Evolutionary conservation across 179 eudicot genomes (phyloP), one percentile per base, ranked within the genome.

Genomic region (Patellifolia procumbens): DNA sequence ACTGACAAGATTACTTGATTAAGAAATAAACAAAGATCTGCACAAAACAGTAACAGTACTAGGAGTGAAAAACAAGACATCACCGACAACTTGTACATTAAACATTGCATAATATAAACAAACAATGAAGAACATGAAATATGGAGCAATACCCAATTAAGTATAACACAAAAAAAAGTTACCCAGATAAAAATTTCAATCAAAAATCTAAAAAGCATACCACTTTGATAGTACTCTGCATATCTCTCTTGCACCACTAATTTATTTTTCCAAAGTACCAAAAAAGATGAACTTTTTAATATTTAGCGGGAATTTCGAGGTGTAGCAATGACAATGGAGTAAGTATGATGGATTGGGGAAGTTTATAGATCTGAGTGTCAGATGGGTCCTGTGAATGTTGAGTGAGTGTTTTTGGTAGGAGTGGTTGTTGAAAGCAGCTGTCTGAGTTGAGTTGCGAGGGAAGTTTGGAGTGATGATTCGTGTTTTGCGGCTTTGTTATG

Each of bases 171-270:
- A 34, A 43, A 19, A 5, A 82, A 29, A 22, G 26, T 2, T 49
- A 65, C 74, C 75, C 80, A 82, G 13, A 53, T 75, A 55, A 76
- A 9, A 76, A 49, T 55, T 29, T 8, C 31, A 24, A 75, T 35
- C 28, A 73, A 53, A 78, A 31, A 73, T 9, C 37, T 3, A 19
- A 49, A 65, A 80, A 78, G 49, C 75, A 51, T 70, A 81, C 80
- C 78, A 51, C 28, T 51, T 67, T 56, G 31, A 48, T 20, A 73
- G 49, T 52, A 55, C 78, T 77, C 80, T 74, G 81, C 68, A 74
- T 74, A 68, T 10, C 26, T n/a, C 4, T 3, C 51, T 31, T 20
- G 37, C 29, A 56, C 26, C 63, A 52, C 2, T 52, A 66, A 34
- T 34, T 34, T 16, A 0, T 37, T 35, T 17, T 22, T 22, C 4